Base-by-base conservation (phyloP, 2,329 filamentous ascomycete species). In the Boeremia lycopersici region DNA sequence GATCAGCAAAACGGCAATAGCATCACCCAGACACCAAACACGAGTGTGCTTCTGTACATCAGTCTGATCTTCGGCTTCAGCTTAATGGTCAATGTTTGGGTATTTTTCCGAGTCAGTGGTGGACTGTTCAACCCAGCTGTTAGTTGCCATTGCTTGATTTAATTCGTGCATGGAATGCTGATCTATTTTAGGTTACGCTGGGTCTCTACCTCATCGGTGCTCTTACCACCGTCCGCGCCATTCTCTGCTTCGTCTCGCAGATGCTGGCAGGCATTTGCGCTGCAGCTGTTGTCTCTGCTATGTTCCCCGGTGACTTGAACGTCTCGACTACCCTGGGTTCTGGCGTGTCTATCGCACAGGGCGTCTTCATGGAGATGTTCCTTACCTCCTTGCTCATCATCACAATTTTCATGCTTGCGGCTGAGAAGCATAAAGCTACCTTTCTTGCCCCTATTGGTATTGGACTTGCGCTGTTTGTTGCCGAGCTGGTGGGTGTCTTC, bases 381-480 rank as follows among this genome's bases (percentile, higher is more conserved):
- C 59, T 76, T 7, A 76, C 75, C 2, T 68, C 73, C 0, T 62
- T 74, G 17, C 72, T 77, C 38, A 70, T 76, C 50, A 76, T 77
- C 47, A 76, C 73, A 2, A 75, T 77, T 43, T 75, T 76, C 63
- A 88, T 90, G 83, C 79, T 90, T 39, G 88, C 87, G 0, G 84
- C 85, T 4, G 87, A 90, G 70, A 91, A 91, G 75, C 88, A 91
- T 71, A 86, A 86, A 39, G 84, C 85, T 2, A 91, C 89, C 0
- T 90, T 82, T 67, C 75, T 91, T 1, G 89, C 89, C 0, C 89
- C 89, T 0, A 76, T 91, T 3, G 88, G 86, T 11, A 90, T 92
- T 62, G 89, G 89, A 1, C 74, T 90, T 2, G 79, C 88, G 0
- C 80, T 91, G 48, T 91, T 91, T 71, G 81, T 91, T 38, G 77